Base-by-base conservation (phyloP, 768 basidiomycete species). In the Kwoniella sp. region DNA sequence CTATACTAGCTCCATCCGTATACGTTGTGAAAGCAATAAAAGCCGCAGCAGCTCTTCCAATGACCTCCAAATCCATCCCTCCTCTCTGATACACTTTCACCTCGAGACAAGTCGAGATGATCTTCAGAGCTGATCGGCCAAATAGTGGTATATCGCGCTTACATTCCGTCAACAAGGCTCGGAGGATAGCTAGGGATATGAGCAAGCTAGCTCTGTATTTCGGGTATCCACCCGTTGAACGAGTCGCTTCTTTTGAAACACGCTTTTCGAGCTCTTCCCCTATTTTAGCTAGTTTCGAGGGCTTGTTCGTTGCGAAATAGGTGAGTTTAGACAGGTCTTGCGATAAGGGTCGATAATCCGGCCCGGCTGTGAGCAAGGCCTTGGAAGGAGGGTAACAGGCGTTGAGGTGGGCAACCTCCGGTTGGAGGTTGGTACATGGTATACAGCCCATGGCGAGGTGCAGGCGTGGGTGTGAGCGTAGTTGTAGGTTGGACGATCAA, bases 11-110 rank as follows among this genome's bases (percentile, higher is more conserved):
- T 0, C 92, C 91, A 69, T 94, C 89, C 22, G 93, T 92, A 69
- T 88, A 96, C 17, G 92, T 93, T 21, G 89, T 88, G 89, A 91
- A 97, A 1, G 91, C 88, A 2, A 88, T 90, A 72, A 95, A 92
- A 89, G 93, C 70, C 30, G n/a, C 89, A 22, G 91, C 91, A 12
- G 88, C 87, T 71, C 79, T 63, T 19, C 76, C 77, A 37, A 77
- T 68, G 21, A 81, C 73, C 63, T 81, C 80, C 26, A 81, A 67
- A 64, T 81, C 80, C 17, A 71, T 55, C 9, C 63, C 70, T 40
- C 69, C 67, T 37, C 69, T 68, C 58, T 72, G 68, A 27, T 72
- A 69, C 15, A 72, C 71, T 26, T 70, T 74, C 61, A 80, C 76
- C 40, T 70, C 64, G 21, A 81, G 68, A 2, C 76, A 63, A 24